These are phyloP conservation scores for Ceratorhiza oryzae-sativae DNA, from an alignment of 1,284 basidiomycete genomes.

Conservation along the genomic window DNA sequence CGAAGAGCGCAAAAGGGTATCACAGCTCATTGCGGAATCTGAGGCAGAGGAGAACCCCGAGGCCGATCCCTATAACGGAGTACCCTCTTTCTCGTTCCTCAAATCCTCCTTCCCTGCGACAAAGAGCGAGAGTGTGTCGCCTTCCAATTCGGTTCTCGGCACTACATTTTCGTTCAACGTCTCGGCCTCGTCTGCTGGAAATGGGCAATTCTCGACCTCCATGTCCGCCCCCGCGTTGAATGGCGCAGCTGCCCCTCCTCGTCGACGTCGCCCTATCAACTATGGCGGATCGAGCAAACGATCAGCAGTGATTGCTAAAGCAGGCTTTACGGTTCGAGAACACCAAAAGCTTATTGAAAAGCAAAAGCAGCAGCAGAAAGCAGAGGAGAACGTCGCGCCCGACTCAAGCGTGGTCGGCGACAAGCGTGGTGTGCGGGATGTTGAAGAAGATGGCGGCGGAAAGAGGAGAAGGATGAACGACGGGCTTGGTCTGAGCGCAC, in stretches of 20 bases:
- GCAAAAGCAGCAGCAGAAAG: constrained; percentile 10
- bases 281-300: constrained; percentile 26
- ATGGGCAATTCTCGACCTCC: background rate
- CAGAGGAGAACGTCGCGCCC: constrained; percentile 19
- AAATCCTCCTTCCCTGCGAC: constrained; percentile 28
- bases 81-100: constrained; percentile 33
- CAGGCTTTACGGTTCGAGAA: constrained; percentile 28
- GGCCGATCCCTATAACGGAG: constrained; percentile 27
- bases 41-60: constrained; percentile 19
- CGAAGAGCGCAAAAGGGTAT: constrained; percentile 25
- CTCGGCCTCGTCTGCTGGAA: background rate
- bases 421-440: constrained; percentile 16
- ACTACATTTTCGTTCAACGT: constrained; percentile 7
- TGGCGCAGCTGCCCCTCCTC: background rate
- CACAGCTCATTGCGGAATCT: constrained; percentile 19
- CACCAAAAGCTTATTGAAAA: constrained; percentile 27
- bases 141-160: constrained; percentile 11
- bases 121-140: constrained; percentile 13
- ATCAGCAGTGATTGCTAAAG: constrained; percentile 7
- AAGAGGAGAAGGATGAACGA: constrained; percentile 21
- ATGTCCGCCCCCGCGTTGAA: background rate
- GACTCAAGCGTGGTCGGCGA: constrained; percentile 14
- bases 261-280: constrained; percentile 32
- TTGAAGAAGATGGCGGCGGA: constrained; percentile 27
- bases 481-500: constrained; percentile 19